Evolutionary conservation across 257 asterid genomes (phyloP), one percentile per base, ranked within the genome.

Genomic region (Apocynum venetum): DNA sequence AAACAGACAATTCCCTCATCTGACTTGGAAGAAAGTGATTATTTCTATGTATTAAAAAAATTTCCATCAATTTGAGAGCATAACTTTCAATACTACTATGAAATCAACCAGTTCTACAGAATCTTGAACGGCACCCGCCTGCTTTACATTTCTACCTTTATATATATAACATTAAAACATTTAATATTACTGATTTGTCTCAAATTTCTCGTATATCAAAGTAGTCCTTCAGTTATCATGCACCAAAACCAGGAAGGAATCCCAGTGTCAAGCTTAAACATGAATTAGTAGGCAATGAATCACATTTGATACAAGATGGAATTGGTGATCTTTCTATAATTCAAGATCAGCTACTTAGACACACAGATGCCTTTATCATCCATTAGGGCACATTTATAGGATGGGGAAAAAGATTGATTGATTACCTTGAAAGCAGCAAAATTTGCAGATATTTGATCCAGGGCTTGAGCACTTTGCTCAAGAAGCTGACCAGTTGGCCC

Each of bases 361-460:
- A 65, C 13, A n/a, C 41, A 4, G 48, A 49, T 65, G 71, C 49
- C 4, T 66, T 66, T 17, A 3, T 36, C 8, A 12, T 40, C 49
- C 6, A 14, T 38, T 14, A 66, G 31, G 11, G 43, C 38, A 68
- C 38, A 8, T 68, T 8, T 68, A 68, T 19, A 43, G n/a, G 0
- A 10, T 25, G 53, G 8, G n/a, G 15, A 3, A 43, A 44, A 60
- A 35, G 7, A 20, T 57, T 19, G 53, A 20, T 0, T 43, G 36
- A 71, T 78, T 82, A 95, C 98, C 98, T 91, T 85, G 79, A 78
- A 85, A 83, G 89, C 59, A 73, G 87, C 75, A 82, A 93, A 90
- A 77, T 95, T 95, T 67, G 93, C 87, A 78, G 94, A 91, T 81
- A 93, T 89, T 84, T 89, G 91, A 81, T 89, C 97, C 88, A 95